These are phyloP conservation scores for Microcyclospora pomicola DNA, from an alignment of 2,329 filamentous ascomycete genomes.

Conservation along the genomic window DNA sequence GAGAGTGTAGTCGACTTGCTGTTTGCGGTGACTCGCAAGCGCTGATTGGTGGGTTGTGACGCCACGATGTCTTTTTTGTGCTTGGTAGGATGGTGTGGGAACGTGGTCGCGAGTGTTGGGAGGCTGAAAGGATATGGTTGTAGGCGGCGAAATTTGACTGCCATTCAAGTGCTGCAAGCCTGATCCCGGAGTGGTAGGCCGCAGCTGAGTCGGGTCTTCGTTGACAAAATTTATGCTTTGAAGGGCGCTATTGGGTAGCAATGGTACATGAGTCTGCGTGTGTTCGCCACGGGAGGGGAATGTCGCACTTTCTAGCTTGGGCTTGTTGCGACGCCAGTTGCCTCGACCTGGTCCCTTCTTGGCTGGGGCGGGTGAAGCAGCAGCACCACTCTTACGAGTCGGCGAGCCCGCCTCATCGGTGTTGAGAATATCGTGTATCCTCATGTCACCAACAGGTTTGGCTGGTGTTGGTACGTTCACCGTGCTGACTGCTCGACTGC, in stretches of 20 bases:
- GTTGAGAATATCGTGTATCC: conserved; percentile 36
- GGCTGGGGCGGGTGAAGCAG: conserved; percentile 13
- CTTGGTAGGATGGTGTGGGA: conserved; percentile 21
- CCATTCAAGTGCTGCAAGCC: not conserved
- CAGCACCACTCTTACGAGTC: conserved; percentile 10
- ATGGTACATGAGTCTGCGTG: conserved; percentile 23
- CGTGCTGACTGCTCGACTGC: not conserved
- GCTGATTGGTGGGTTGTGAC: conserved; percentile 71
- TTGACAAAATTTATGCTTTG: conserved; percentile 13
- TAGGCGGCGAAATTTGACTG: conserved; percentile 6
- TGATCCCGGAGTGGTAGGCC: conserved; percentile 6
- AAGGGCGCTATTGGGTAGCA: conserved; percentile 20
- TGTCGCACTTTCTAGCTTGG: conserved; percentile 7
- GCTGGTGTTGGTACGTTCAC: conserved; percentile 12
- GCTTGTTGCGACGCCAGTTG: conserved; percentile 33
- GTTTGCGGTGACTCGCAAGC: conserved; percentile 62
- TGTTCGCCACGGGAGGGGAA: conserved; percentile 1
- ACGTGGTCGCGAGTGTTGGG: conserved; percentile 16
- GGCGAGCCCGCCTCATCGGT: conserved; percentile 26
- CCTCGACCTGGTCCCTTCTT: conserved; percentile 35
- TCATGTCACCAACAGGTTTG: conserved; percentile 30
- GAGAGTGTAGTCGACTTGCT: conserved; percentile 70
- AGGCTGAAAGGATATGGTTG: conserved; percentile 12
- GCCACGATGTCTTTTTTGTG: conserved; percentile 49
- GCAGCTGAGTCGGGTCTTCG: conserved; percentile 7